Evolutionary conservation across 2,329 filamentous ascomycete genomes (phyloP).

Genomic region (Beauveria brongniartii): DNA sequence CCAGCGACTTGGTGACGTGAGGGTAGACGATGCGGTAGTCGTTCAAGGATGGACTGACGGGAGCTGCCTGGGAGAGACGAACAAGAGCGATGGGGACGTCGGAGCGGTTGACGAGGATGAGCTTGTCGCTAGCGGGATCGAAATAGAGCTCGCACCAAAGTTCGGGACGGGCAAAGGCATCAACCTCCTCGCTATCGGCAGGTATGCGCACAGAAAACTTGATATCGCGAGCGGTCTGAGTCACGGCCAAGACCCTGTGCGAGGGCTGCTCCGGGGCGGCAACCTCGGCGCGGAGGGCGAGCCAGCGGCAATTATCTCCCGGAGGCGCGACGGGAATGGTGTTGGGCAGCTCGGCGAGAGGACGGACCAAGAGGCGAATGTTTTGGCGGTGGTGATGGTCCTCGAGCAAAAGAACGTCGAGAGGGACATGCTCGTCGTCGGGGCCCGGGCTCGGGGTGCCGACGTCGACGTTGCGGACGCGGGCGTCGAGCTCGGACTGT

Average conservation of each 20-base stretch:
- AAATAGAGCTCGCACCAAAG: constrained; percentile 56
- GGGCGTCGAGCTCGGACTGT: constrained; percentile 45
- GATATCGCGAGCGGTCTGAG: constrained; percentile 51
- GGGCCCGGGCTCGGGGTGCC: constrained; percentile 28
- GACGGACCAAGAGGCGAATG: constrained; percentile 50
- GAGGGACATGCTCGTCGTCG: constrained; percentile 37
- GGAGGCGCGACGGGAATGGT: constrained; percentile 48
- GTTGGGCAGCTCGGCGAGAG: constrained; percentile 41
- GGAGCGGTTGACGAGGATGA: constrained; percentile 48
- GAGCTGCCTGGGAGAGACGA: constrained; percentile 33
- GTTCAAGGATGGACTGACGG: constrained; percentile 31
- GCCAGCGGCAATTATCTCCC: constrained; percentile 47
- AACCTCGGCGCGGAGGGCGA: constrained; percentile 47
- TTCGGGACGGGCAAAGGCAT: constrained; percentile 36
- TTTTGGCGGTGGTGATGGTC: constrained; percentile 46
- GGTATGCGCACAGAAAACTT: constrained; percentile 52
- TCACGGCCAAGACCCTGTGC: constrained; percentile 51
- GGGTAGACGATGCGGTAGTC: constrained; percentile 38
- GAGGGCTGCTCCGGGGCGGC: constrained; percentile 43
- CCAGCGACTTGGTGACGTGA: constrained; percentile 36
- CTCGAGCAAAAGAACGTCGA: constrained; percentile 44
- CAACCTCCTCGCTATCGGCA: constrained; percentile 40
- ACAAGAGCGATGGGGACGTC: constrained; percentile 44
- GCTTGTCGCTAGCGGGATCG: constrained; percentile 49
- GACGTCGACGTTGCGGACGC: constrained; percentile 37